These are phyloP conservation scores for Zoysia pacifica DNA, from an alignment of 176 grass and related monocot genomes.

Conservation along the genomic window DNA sequence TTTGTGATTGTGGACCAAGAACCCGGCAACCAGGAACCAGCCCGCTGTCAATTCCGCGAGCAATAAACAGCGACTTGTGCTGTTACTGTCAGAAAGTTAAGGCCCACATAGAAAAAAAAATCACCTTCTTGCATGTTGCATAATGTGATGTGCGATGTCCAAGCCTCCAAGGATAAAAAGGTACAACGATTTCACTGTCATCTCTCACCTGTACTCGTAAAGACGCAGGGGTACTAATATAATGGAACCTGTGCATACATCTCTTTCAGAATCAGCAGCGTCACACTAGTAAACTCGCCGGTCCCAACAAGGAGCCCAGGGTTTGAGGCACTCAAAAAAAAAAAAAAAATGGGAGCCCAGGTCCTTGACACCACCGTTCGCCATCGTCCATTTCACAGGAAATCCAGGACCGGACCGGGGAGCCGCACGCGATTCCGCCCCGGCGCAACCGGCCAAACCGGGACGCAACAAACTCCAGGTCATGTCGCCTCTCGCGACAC, in stretches of 20 bases:
- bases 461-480: conserved; percentile 28
- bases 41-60: neutral
- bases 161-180: neutral
- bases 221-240: neutral
- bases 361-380: neutral
- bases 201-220: neutral
- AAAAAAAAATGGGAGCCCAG: neutral
- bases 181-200: neutral
- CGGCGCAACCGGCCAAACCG: conserved; percentile 42
- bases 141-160: too few species aligned
- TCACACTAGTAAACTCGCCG: too few species aligned
- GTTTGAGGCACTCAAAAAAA: too few species aligned
- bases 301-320: neutral
- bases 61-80: conserved; percentile 14
- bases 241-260: neutral
- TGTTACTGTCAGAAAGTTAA: neutral
- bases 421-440: conserved; percentile 30
- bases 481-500: conserved; percentile 8
- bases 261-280: neutral
- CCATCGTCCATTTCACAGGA: conserved; percentile 15
- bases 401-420: conserved; percentile 16
- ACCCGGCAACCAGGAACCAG: neutral
- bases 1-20: neutral
- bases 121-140: neutral
- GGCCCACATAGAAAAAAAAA: neutral